Evolutionary conservation across 73 alveolate genomes (phyloP).

Genomic region (Urostyla sp.): DNA sequence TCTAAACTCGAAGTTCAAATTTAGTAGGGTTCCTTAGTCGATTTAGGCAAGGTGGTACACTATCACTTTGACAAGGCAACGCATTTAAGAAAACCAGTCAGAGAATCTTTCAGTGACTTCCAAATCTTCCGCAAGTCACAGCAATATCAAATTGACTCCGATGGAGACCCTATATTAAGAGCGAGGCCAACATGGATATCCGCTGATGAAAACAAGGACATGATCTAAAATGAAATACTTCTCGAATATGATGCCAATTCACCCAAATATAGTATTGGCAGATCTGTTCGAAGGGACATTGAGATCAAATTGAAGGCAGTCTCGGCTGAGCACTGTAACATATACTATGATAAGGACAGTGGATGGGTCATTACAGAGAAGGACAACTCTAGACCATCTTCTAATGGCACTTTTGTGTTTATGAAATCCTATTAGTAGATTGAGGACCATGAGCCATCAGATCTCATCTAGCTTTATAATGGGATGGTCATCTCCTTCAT

Average conservation of each 20-base stretch:
- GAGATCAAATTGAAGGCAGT: conserved; percentile 46
- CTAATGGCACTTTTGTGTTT: conserved; percentile 46
- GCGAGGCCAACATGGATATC: conserved; percentile 58
- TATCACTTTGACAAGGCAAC: conserved; percentile 27
- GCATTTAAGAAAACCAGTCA: conserved; percentile 9
- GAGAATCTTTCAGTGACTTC: not conserved
- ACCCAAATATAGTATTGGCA: conserved; percentile 4
- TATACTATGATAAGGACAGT: conserved; percentile 1
- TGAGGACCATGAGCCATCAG: conserved; percentile 53
- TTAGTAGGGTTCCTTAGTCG: conserved; percentile 39
- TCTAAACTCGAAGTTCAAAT: not conserved
- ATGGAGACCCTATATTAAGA: conserved; percentile 15
- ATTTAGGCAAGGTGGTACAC: conserved; percentile 55
- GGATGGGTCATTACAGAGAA: conserved; percentile 52
- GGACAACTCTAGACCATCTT: conserved; percentile 30
- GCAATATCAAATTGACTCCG: conserved; percentile 26
- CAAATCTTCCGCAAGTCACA: not conserved
- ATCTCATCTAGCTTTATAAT: conserved; percentile 15
- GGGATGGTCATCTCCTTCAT: conserved; percentile 51
- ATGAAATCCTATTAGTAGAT: conserved; percentile 35
- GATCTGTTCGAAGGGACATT: conserved; percentile 32
- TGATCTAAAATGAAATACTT: conserved; percentile 26
- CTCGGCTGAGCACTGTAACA: conserved; percentile 49
- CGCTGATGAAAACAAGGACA: conserved; percentile 45
- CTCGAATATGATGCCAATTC: not conserved